Base-by-base conservation (phyloP, 2,329 filamentous ascomycete species). In the Parasarocladium wereldwijsianum region DNA sequence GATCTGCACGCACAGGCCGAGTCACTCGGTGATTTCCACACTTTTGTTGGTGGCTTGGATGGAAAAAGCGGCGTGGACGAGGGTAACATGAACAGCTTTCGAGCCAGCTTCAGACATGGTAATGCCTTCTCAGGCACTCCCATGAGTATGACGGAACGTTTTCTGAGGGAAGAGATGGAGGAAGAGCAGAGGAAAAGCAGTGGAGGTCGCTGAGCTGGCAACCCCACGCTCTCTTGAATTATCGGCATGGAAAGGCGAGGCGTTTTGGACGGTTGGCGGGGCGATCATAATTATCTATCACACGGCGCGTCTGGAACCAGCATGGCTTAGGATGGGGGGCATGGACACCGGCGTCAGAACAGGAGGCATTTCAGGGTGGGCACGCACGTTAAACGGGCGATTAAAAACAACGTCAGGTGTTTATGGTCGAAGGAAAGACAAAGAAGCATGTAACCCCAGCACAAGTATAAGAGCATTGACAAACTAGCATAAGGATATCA, bases 21-120 rank as follows among this genome's bases (percentile, higher is more conserved):
- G 8, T 57, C 58, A 8, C 46, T 67, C 29, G 63, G 64, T 21
- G 52, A 62, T 12, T 47, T 69, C 26, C 57, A 52, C 35, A 58
- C 54, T 14, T 68, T 69, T 43, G 62, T 70, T 7, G 66, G 65
- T 2, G 64, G 64, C 25, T 44, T 70, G 10, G 60, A 66, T 36
- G 62, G 61, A n/a, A 52, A 57, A 33, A 63, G 54, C 32, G 61
- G 60, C 8, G 53, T 64, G 35, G 62, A 65, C 32, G 57, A 62
- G 26, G 52, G 44, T 23, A 55, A 57, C 29, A 43, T 58, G 24
- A 58, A 46, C 31, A 62, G 57, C 37, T 63, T 59, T 36, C 55
- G 54, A 15, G 54, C 49, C 17, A 56, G 53, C 23, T 40, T 59
- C 18, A 52, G 54, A 10, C 19, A 13, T 11, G 50, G 52, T 16